Conservation (phyloP, 441 rosid genomes). For the Adansonia gregorii region DNA sequence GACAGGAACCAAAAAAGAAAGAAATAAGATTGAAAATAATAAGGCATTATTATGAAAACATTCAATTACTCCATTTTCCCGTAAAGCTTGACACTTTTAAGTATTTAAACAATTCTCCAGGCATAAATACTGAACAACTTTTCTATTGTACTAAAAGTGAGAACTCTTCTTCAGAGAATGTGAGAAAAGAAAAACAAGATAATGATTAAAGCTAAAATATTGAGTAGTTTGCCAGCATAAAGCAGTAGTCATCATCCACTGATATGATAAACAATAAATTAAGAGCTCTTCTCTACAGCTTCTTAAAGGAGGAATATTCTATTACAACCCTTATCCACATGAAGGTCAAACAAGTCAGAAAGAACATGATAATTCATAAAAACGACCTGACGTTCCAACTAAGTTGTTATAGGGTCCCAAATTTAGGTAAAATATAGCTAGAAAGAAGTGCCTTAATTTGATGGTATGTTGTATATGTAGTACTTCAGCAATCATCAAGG, state of each 20-base stretch:
- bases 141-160: not conserved
- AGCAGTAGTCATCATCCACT: not conserved
- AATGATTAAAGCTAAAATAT: slow-evolving; percentile 4
- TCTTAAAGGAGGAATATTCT: not conserved
- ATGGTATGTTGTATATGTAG: not conserved
- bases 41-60: not conserved
- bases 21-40: slow-evolving; percentile 2
- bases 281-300: not conserved
- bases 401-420: not conserved
- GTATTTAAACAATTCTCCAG: slow-evolving; percentile 12
- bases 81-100: not conserved
- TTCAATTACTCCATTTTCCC: not conserved
- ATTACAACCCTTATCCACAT: not conserved
- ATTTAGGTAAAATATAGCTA: not conserved
- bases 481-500: not conserved
- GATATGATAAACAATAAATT: not conserved
- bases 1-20: slow-evolving; percentile 11
- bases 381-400: not conserved
- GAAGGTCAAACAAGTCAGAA: not conserved
- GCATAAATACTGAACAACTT: not conserved
- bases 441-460: not conserved
- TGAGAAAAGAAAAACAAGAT: not conserved
- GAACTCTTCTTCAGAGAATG: not conserved
- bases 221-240: not conserved
- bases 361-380: not conserved